Evolutionary conservation across 805 yeast genomes (phyloP).

Genomic region (Isabelozyma gotoi): DNA sequence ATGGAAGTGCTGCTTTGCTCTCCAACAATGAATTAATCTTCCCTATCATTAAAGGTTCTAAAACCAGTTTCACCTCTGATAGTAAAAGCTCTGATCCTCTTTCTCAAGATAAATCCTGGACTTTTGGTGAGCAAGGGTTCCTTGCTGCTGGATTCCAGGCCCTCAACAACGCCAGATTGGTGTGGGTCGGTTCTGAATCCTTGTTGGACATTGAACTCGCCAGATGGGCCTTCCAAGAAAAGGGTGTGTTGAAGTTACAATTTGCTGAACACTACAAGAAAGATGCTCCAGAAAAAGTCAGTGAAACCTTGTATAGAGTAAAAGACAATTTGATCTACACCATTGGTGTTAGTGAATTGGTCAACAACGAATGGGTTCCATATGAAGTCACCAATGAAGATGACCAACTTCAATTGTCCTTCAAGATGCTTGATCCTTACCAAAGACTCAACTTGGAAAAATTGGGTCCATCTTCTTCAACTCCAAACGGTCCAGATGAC

Average conservation of each 20-base stretch:
- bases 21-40: constrained; percentile 66
- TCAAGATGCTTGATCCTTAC: constrained; percentile 92
- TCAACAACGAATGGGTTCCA: constrained; percentile 66
- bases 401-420: constrained; percentile 75
- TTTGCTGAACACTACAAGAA: constrained; percentile 55
- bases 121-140: constrained; percentile 76
- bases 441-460: constrained; percentile 69
- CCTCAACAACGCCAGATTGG: constrained; percentile 69
- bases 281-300: constrained; percentile 40
- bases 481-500: constrained; percentile 42
- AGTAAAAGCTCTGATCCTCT: constrained; percentile 43
- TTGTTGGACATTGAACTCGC: constrained; percentile 41
- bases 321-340: constrained; percentile 66
- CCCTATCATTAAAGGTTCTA: constrained; percentile 68
- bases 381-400: constrained; percentile 37
- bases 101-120: constrained; percentile 60
- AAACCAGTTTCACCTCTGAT: constrained; percentile 57
- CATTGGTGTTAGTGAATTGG: constrained; percentile 47
- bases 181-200: constrained; percentile 75
- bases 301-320: constrained; percentile 59
- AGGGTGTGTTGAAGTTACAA: constrained; percentile 58
- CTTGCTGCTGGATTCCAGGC: constrained; percentile 79
- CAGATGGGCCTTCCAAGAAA: constrained; percentile 74
- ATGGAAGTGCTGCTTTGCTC: constrained; percentile 69
- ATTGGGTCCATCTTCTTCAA: constrained; percentile 34